These are phyloP conservation scores for Populus ilicifolia DNA, from an alignment of 345 rosid genomes.

Conservation along the genomic window DNA sequence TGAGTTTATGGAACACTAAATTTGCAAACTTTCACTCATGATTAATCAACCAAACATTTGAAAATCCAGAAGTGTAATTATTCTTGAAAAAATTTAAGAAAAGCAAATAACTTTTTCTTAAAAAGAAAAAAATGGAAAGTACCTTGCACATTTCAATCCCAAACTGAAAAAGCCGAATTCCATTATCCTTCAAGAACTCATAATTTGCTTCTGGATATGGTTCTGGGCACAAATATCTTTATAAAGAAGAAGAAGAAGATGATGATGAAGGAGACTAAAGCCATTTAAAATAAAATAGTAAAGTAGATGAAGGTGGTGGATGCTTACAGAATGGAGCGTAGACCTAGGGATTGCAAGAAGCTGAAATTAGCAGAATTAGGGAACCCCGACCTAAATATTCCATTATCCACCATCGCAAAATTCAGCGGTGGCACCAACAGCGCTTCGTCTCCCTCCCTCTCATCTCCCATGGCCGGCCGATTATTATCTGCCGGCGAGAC, in stretches of 20 bases:
- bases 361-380: constrained; percentile 64
- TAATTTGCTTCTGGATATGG: constrained; percentile 53
- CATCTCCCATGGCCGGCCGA: neutral
- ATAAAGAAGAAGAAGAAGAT: too few relatives aligned
- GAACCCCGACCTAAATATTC: constrained; percentile 69
- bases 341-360: constrained; percentile 56
- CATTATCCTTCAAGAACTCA: constrained; percentile 53
- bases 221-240: constrained; percentile 68
- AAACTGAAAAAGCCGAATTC: constrained; percentile 64
- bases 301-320: neutral
- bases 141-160: constrained; percentile 79
- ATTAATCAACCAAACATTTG: neutral
- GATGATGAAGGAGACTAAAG: too few relatives aligned
- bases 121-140: neutral
- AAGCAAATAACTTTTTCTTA: too few relatives aligned
- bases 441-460: constrained; percentile 29
- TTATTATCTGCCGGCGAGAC: neutral
- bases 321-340: constrained; percentile 65
- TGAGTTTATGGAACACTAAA: neutral
- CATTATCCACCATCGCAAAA: constrained; percentile 64
- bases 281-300: neutral
- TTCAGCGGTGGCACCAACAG: constrained; percentile 66
- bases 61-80: neutral
- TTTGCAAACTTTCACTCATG: neutral
- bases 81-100: neutral